Base-by-base conservation (phyloP, 768 basidiomycete genomes). In the Serendipita indica region DNA sequence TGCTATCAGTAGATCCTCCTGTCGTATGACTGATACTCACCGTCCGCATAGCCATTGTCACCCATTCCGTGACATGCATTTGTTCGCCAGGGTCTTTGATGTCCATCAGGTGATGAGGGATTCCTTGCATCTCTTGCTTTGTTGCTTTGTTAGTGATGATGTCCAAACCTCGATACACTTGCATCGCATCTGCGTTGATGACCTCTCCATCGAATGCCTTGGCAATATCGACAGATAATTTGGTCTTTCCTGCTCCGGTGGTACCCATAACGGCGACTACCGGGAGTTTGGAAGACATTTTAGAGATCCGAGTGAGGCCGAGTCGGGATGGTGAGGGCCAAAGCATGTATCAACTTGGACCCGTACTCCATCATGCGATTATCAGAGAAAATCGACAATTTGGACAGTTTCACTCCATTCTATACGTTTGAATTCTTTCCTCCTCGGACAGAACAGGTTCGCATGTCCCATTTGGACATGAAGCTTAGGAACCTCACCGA, bases 391-490 rank as follows among this genome's bases (percentile, higher is more conserved):
- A 80, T 96, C 60, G 66, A 71, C 2, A 62, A 69, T 3, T 73
- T 75, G 43, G 68, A 69, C 25, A 65, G 74, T 6, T 59, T 69
- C 1, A 72, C 66, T n/a, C 88, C 90, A 0, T 94, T 89, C 71
- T 96, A 82, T 67, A 90, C 88, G 0, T 89, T 94, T 69, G 94
- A 98, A 69, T 96, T 96, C 77, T 98, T 98, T 67, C 94, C 94
- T 13, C 94, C 94, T 12, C 79, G 89, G 60, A 98, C 94, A 49
- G 86, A 89, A 69, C 84, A 89, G 77, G 88, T 86, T 25, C 54
- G 12, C 39, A 60, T 13, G 45, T 13, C 60, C 33, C 22, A 2
- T 33, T 60, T 59, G 41, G 28, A 30, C 34, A 20, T 13, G n/a
- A 14, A 56, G 18, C 37, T n/a, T 10, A 45, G 20, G 33, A 16